These are phyloP conservation scores for Panicum miliaceum DNA, from an alignment of 176 grass and related monocot genomes.

Conservation along the genomic window DNA sequence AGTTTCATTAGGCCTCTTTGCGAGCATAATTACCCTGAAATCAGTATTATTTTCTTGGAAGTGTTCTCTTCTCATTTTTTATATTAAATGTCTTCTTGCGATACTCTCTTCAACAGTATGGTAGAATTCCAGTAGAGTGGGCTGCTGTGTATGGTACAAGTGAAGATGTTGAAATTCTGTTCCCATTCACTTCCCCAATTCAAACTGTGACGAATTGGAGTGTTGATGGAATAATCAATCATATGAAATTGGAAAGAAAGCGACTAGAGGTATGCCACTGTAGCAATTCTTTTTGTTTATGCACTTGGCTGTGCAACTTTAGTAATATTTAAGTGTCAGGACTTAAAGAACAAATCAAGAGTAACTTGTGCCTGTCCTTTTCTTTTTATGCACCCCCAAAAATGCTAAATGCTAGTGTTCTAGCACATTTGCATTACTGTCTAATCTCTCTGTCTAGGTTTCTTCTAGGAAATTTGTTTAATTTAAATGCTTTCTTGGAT, in stretches of 20 bases:
- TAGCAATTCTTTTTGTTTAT: neutral
- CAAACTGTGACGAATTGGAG: slow-evolving; percentile 2
- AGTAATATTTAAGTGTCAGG: neutral
- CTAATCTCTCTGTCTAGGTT: neutral
- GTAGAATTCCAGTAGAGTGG: slow-evolving; percentile 50
- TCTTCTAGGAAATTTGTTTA: neutral
- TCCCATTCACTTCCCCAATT: slow-evolving; percentile 45
- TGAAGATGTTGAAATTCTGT: slow-evolving; percentile 51
- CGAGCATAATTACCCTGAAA: slow-evolving; percentile 8
- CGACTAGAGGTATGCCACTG: slow-evolving; percentile 14
- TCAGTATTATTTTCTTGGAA: neutral
- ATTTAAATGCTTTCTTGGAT: neutral
- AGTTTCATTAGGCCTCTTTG: neutral
- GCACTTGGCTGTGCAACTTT: neutral
- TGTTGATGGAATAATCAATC: slow-evolving; percentile 22
- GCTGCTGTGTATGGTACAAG: slow-evolving; percentile 49
- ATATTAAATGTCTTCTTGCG: neutral
- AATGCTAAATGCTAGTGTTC: neutral
- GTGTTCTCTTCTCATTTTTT: neutral
- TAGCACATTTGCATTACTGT: neutral
- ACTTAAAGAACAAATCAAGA: neutral
- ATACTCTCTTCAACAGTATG: slow-evolving; percentile 24
- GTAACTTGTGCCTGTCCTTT: neutral
- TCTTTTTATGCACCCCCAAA: neutral
- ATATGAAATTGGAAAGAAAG: slow-evolving; percentile 6